These are phyloP conservation scores for Datura wrightii DNA, from an alignment of 257 asterid genomes.

Conservation along the genomic window DNA sequence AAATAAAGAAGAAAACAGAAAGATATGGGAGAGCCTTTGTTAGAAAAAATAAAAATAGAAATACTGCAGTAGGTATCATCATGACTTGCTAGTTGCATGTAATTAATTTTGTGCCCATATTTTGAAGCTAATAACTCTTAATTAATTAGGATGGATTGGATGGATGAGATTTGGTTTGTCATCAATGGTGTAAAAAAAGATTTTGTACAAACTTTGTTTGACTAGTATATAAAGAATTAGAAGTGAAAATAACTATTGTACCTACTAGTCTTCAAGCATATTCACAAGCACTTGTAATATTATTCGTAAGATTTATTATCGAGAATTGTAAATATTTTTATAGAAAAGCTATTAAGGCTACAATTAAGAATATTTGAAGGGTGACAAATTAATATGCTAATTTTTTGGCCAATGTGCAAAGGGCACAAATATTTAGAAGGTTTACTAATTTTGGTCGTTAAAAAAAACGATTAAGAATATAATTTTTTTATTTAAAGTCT, in stretches of 20 bases:
- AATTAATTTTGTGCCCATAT: conserved; percentile 20
- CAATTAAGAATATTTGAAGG: background rate
- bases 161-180: background rate
- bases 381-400: background rate
- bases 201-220: background rate
- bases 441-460: no score
- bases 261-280: background rate
- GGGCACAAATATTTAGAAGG: no score
- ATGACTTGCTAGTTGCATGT: background rate
- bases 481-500: no score
- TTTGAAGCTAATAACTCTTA: conserved; percentile 2
- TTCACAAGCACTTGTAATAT: background rate
- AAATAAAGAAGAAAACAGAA: no score
- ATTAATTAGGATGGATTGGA: background rate
- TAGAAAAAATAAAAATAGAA: background rate
- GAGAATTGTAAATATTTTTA: background rate
- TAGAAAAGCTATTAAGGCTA: background rate
- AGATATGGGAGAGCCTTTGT: conserved; percentile 7
- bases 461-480: no score
- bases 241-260: background rate
- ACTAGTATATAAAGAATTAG: background rate
- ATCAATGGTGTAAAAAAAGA: background rate
- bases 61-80: background rate
- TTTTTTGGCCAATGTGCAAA: background rate
- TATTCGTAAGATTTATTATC: background rate